Evolutionary conservation across 306 rosid genomes (phyloP).

Genomic region (Citrullus colocynthis): DNA sequence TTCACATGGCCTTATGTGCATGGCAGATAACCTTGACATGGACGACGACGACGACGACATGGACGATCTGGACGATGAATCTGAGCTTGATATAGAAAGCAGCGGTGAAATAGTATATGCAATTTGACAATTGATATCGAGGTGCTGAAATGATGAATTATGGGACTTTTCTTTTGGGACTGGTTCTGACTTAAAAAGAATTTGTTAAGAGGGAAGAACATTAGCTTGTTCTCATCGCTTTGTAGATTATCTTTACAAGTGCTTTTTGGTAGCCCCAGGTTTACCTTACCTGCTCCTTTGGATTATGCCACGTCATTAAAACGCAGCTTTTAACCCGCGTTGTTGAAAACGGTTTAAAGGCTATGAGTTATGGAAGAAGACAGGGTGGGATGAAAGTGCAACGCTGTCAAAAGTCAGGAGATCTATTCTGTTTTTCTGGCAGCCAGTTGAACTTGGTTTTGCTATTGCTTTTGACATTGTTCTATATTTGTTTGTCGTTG

Average conservation of each 20-base stretch:
- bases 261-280: not conserved
- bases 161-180: not conserved
- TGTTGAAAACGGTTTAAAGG: not conserved
- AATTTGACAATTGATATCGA: slow-evolving; percentile 17
- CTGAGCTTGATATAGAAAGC: slow-evolving; percentile 80
- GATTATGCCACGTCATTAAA: slow-evolving; percentile 5
- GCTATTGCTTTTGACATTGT: slow-evolving; percentile 7
- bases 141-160: not conserved
- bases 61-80: slow-evolving; percentile 67
- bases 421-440: not conserved
- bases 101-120: slow-evolving; percentile 95
- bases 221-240: not conserved
- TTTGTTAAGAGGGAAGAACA: not conserved
- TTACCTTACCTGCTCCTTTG: not conserved
- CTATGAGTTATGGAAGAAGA: not conserved
- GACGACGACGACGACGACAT: slow-evolving; percentile 62
- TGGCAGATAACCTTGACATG: slow-evolving; percentile 39
- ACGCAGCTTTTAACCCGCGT: not conserved
- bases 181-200: not conserved
- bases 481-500: not conserved
- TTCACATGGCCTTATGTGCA: slow-evolving; percentile 24
- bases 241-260: slow-evolving; percentile 2
- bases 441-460: not conserved
- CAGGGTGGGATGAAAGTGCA: not conserved
- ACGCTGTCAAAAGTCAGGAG: not conserved